Evolutionary conservation across 805 yeast genomes (phyloP).

Genomic region (Wickerhamiella kurtzmanii): DNA sequence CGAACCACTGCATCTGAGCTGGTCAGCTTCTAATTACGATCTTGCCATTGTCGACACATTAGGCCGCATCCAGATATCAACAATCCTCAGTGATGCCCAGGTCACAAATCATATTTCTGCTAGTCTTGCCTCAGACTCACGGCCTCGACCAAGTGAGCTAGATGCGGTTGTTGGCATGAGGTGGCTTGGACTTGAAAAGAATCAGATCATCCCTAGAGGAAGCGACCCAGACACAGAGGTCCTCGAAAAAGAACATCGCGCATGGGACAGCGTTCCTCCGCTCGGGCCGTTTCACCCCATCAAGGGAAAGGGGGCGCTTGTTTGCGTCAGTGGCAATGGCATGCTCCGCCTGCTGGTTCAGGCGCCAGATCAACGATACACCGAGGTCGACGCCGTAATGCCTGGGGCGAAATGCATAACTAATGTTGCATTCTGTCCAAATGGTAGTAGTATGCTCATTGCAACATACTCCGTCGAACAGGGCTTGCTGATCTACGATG

Average conservation of each 20-base stretch:
- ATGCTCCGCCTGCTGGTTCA: slow-evolving; percentile 47
- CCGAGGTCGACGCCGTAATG: slow-evolving; percentile 17
- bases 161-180: slow-evolving; percentile 37
- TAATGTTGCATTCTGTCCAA: slow-evolving; percentile 19
- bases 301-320: slow-evolving; percentile 53
- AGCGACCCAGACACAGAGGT: slow-evolving; percentile 11
- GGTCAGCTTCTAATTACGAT: slow-evolving; percentile 74
- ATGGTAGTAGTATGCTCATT: slow-evolving; percentile 21
- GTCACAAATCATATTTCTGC: slow-evolving; percentile 15
- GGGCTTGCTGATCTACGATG: slow-evolving; percentile 18
- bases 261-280: slow-evolving; percentile 37
- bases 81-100: slow-evolving; percentile 16
- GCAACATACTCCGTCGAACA: slow-evolving; percentile 19
- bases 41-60: slow-evolving; percentile 61
- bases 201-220: slow-evolving; percentile 25
- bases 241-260: slow-evolving; percentile 7
- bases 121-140: slow-evolving; percentile 20
- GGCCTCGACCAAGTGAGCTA: slow-evolving; percentile 17
- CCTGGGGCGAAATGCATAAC: slow-evolving; percentile 19
- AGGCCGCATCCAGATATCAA: slow-evolving; percentile 50
- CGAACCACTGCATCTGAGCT: slow-evolving; percentile 34
- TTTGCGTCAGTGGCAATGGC: slow-evolving; percentile 54
- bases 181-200: slow-evolving; percentile 68
- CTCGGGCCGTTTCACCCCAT: slow-evolving; percentile 57
- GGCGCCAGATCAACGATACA: slow-evolving; percentile 16